phyloP scores from a whole-genome alignment of 192 early-diverging fungal genomes.

The Coemansia erecta region DNA sequence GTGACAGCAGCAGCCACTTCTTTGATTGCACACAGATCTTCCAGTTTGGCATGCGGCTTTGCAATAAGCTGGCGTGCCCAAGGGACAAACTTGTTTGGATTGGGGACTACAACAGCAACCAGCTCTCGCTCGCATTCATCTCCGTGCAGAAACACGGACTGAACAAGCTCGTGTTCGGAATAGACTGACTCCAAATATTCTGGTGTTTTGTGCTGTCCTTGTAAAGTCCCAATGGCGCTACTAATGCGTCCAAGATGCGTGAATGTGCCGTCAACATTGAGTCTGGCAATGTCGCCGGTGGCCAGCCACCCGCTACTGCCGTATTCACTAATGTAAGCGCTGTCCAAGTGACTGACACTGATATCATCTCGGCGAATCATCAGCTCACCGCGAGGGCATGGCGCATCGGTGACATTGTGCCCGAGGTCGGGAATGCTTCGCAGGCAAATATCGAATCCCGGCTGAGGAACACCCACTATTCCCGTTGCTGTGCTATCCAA shows the following conservation, averaged over 20 bases:
- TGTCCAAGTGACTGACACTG: conserved; percentile 67
- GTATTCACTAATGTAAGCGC: conserved; percentile 64
- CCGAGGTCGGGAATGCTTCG: conserved; percentile 80
- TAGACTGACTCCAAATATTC: conserved; percentile 81
- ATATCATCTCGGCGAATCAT: conserved; percentile 71
- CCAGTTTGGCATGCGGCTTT: conserved; percentile 36
- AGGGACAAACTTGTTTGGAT: conserved; percentile 55
- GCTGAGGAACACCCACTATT: conserved; percentile 65
- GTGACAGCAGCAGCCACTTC: conserved; percentile 58
- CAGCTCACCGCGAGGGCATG: conserved; percentile 79
- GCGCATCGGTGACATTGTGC: conserved; percentile 70
- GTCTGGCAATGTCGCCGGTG: conserved; percentile 76
- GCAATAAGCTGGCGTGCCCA: conserved; percentile 57
- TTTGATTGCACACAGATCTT: conserved; percentile 53
- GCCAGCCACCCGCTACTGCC: conserved; percentile 65
- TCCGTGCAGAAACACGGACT: conserved; percentile 60
- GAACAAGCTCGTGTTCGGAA: conserved; percentile 57
- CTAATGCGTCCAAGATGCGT: conserved; percentile 73
- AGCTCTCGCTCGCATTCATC: conserved; percentile 72
- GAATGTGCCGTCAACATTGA: conserved; percentile 63
- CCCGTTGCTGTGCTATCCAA: conserved; percentile 57
- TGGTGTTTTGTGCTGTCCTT: conserved; percentile 81
- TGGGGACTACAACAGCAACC: conserved; percentile 81
- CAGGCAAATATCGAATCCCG: conserved; percentile 74
- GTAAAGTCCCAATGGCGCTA: conserved; percentile 71